phyloP scores from a whole-genome alignment of 2,329 filamentous ascomycete species.

The Verticillium nonalfalfae region DNA sequence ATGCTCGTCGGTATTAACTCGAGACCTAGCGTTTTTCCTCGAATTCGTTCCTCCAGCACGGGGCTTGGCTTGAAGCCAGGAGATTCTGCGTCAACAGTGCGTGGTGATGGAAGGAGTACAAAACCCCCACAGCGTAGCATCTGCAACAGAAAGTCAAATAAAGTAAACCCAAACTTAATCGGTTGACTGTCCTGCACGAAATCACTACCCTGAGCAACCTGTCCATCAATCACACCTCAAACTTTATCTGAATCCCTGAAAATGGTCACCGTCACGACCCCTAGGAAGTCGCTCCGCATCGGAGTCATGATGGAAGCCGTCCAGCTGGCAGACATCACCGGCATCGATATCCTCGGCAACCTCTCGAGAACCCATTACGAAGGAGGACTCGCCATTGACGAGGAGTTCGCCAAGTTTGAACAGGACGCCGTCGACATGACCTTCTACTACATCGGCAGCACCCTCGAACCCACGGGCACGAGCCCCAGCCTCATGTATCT shows the following conservation, averaged over 20 bases:
- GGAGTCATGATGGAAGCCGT: slow-evolving; percentile 29
- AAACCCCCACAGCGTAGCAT: too few species aligned
- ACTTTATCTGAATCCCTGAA: not conserved
- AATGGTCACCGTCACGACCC: not conserved
- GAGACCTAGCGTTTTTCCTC: too few species aligned
- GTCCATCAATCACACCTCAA: too few species aligned
- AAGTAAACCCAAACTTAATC: too few species aligned
- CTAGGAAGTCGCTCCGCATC: slow-evolving; percentile 22
- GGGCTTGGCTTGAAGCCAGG: too few species aligned
- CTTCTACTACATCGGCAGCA: slow-evolving; percentile 29
- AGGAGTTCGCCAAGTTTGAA: slow-evolving; percentile 12
- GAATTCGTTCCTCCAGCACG: too few species aligned
- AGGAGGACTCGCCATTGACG: slow-evolving; percentile 20
- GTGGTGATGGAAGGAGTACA: too few species aligned
- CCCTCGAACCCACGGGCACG: slow-evolving; percentile 19
- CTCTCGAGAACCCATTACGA: not conserved
- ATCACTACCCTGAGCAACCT: too few species aligned
- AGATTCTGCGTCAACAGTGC: too few species aligned
- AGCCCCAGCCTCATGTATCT: slow-evolving; percentile 23
- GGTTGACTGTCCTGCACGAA: too few species aligned
- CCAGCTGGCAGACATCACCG: slow-evolving; percentile 30
- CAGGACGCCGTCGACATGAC: slow-evolving; percentile 20
- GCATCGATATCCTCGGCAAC: slow-evolving; percentile 29
- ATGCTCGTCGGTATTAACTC: not conserved
- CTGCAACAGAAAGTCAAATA: too few species aligned